Conservation (phyloP, 768 basidiomycete species). For the Suillus cothurnatus region DNA sequence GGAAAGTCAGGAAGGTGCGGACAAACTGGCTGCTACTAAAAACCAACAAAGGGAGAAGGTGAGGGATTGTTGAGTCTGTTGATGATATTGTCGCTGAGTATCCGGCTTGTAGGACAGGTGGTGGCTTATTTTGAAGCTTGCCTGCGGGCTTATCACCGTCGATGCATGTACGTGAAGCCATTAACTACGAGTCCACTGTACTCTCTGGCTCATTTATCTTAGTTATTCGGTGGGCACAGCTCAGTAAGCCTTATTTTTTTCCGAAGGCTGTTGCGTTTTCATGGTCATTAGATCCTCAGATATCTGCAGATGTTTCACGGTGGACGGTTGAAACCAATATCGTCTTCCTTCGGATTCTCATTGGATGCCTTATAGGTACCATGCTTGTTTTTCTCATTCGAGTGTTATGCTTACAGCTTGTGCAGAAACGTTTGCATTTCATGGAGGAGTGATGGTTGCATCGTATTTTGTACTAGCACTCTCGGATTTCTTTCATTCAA, state of each 20-base stretch:
- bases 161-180: slow-evolving; percentile 66
- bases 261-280: background rate
- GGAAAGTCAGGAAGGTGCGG: background rate
- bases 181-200: slow-evolving; percentile 8
- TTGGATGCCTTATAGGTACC: slow-evolving; percentile 67
- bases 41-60: slow-evolving; percentile 30
- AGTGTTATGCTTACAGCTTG: background rate
- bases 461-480: slow-evolving; percentile 54
- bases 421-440: slow-evolving; percentile 76
- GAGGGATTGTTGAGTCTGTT: background rate
- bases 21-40: background rate
- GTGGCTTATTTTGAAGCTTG: slow-evolving; percentile 60
- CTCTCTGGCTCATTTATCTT: slow-evolving; percentile 5
- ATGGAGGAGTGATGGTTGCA: slow-evolving; percentile 61
- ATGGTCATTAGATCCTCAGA: slow-evolving; percentile 39
- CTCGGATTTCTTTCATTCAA: slow-evolving; percentile 38
- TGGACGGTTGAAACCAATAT: slow-evolving; percentile 55
- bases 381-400: background rate
- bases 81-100: slow-evolving; percentile 6
- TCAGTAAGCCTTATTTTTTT: slow-evolving; percentile 46
- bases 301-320: slow-evolving; percentile 40
- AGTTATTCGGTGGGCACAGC: slow-evolving; percentile 82
- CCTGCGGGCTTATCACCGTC: slow-evolving; percentile 55
- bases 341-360: slow-evolving; percentile 58
- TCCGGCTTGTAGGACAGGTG: slow-evolving; percentile 51